Evolutionary conservation across 371 early-diverging fungal species (phyloP), one percentile per base, ranked within the genome.

Genomic region (Rhizopus sp.): DNA sequence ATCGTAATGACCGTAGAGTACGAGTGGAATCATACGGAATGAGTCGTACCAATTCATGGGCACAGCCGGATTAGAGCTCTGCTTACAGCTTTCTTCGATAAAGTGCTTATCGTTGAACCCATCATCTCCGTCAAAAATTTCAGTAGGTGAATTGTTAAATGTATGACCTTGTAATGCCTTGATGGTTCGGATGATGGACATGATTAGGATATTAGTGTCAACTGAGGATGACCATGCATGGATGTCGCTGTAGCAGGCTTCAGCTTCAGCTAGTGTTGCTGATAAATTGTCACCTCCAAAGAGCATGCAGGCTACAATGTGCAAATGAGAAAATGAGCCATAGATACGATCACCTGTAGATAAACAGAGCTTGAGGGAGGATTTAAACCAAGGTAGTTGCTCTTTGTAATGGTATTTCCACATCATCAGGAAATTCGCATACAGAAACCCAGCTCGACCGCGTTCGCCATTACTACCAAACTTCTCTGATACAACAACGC

Each of bases 301-400:
- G 48, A 75, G 66, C 53, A 60, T 62, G 13, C 34, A 31, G 0
- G 51, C 60, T 3, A 59, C 73, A 4, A 73, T 57, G 30, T 73
- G 75, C 1, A 78, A 8, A 12, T 67, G 70, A 0, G 66, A 35
- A 31, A 70, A 78, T 0, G 75, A 70, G 3, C 62, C 57, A 52
- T 75, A 78, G 31, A 78, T 78, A 35, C 73, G 69, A 41, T 78
- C 78, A 16, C 78, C 78, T 2, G 71, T 69, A 1, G 73, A 59
- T 15, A 67, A n/a, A 5, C 60, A 63, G 0, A 60, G 56, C 0
- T 57, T 45, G 15, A 64, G 33, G n/a, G 53, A 57, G 1, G 62
- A 37, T 5, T 58, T 47, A 31, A 49, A 63, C 16, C 50, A 51
- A 10, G 64, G 55, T 0, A 69, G 37, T 6, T 62, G 37, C 2